Evolutionary conservation across 352 stramenopile species (phyloP), one percentile per base, ranked within the genome.

Genomic region (Phytopythium oedochilum): DNA sequence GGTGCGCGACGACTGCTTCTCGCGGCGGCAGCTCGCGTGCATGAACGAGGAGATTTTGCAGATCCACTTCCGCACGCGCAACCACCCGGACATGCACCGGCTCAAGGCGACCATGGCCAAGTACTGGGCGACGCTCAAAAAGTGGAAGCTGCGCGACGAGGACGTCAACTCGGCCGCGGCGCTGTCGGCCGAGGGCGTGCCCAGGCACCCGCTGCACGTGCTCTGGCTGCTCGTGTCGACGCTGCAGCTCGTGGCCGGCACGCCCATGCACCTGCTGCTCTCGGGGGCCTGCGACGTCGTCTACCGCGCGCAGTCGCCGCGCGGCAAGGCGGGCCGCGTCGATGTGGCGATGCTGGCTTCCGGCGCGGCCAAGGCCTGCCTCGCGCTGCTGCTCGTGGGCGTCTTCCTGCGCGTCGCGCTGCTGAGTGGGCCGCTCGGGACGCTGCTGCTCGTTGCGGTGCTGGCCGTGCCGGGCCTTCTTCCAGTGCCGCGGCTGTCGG

Each of bases 1-100:
- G 5, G 68, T 80, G 34, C 68, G 69, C 17, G 77, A 89, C 61
- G 76, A 88, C 55, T 88, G 76, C 57, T 89, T 89, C 39, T 88
- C 79, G 18, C 62, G 75, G 34, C 67, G 79, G 48, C 79, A 89
- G 60, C 83, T 84, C 35, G 79, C 79, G 28, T 89, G 75, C 5
- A 88, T 89, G 76, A 89, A 89, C 61, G 79, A 89, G 57, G 79
- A 89, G 45, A 86, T 88, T 35, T 60, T 89, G 56, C 79, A 89
- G 60, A 89, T 88, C 57, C 75, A 88, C 52, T 88, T 88, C 50
- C 79, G 79, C 42, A 89, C 77, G 31, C 70, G 64, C 15, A 86
- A 83, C 43, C 79, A 89, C 61, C 79, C 79, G 3, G 77, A 78
- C 20, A 88, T 89, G 75, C 73, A 77, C 53, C 66, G 73, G 43